A percentile compares a stretch with the other conserved stretches of the same genome.
Conservation (phyloP, 2,329 filamentous ascomycete species). For the Ampelomyces quisqualis region DNA sequence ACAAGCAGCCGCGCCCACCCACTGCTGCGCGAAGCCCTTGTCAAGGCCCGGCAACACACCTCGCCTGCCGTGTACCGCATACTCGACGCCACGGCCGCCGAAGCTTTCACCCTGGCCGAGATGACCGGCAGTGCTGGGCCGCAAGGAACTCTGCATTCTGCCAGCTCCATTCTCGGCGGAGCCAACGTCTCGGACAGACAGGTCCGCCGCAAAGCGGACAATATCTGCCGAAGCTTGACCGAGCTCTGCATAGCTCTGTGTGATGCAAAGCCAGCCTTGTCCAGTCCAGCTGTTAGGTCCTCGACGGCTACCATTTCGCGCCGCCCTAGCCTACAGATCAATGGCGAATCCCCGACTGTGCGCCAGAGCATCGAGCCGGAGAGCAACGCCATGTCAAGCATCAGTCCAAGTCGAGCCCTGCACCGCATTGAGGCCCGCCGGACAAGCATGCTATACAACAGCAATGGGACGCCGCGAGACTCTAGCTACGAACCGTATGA, state of each 20-base stretch:
- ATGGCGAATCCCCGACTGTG: conserved; percentile 38
- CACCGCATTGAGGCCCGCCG: conserved; percentile 50
- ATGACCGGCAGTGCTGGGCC: conserved; percentile 75
- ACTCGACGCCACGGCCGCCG: conserved; percentile 76
- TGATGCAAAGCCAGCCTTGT: conserved; percentile 38
- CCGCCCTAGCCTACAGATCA: conserved; percentile 40
- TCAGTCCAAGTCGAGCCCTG: conserved; percentile 42
- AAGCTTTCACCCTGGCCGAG: conserved; percentile 75
- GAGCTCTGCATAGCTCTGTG: conserved; percentile 83
- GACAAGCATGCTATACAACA: conserved; percentile 31
- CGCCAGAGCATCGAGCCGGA: conserved; percentile 41
- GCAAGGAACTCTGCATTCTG: conserved; percentile 61
- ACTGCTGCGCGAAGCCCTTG: conserved; percentile 75
- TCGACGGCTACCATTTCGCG: conserved; percentile 28
- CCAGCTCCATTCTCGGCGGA: conserved; percentile 64
- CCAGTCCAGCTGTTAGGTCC: conserved; percentile 35
- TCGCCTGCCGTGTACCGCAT: conserved; percentile 72
- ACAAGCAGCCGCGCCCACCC: conserved; percentile 65
- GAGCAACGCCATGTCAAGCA: conserved; percentile 30
- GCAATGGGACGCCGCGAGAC: conserved; percentile 30
- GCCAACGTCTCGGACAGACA: conserved; percentile 71
- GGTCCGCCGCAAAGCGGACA: conserved; percentile 85
- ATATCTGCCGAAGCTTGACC: conserved; percentile 86
- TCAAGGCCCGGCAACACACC: conserved; percentile 72
- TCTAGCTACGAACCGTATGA: conserved; percentile 31